phyloP scores from a whole-genome alignment of 164 flowering plant species.

The Echeveria elegans region DNA sequence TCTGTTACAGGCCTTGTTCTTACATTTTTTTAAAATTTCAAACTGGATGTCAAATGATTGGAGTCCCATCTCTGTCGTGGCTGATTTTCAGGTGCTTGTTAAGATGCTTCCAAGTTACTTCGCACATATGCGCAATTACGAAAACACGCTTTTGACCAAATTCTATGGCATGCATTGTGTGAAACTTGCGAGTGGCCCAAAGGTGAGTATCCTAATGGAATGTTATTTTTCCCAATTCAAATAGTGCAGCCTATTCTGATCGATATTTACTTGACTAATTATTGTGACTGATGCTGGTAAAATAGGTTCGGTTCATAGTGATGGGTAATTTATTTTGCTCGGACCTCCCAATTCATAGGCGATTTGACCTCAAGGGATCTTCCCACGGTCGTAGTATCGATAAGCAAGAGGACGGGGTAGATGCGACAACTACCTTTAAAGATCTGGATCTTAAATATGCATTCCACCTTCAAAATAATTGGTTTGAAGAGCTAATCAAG shows the following conservation, averaged over 20 bases:
- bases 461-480: constrained; percentile 50
- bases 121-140: constrained; percentile 52
- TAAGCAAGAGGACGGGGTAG: constrained; percentile 51
- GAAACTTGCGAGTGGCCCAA: constrained; percentile 77
- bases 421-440: constrained; percentile 75
- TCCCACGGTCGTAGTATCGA: constrained; percentile 77
- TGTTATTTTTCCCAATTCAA: neutral
- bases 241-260: neutral
- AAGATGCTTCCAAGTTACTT: constrained; percentile 78
- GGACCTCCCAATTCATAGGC: constrained; percentile 63
- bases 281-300: constrained; percentile 12
- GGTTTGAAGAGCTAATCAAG: constrained; percentile 67
- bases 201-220: constrained; percentile 27
- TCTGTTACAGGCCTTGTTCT: neutral
- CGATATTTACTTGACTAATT: neutral
- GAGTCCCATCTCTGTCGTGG: neutral
- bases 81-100: constrained; percentile 48
- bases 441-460: constrained; percentile 78
- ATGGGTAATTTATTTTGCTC: constrained; percentile 89
- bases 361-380: constrained; percentile 85
- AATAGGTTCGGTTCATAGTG: constrained; percentile 61
- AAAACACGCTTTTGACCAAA: constrained; percentile 69
- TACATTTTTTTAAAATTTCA: neutral
- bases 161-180: constrained; percentile 86
- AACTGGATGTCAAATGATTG: neutral